Base-by-base conservation (phyloP, 495 filamentous ascomycete species). In the Astrocystis sublimbata region DNA sequence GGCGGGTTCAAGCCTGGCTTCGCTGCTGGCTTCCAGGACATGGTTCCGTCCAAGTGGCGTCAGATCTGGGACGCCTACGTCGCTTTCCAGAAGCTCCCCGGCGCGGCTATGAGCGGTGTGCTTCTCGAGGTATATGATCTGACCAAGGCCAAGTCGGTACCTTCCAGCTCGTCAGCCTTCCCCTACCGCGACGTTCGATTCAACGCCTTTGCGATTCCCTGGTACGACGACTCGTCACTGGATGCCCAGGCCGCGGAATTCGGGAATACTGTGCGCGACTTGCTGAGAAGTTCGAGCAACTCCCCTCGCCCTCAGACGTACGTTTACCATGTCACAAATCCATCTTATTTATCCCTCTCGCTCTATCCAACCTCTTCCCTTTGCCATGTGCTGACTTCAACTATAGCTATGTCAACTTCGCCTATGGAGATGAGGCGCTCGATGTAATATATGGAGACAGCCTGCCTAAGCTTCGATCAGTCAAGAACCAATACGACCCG, bases 401-500 rank as follows among this genome's bases (percentile, higher is more conserved):
- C 24, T 19, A 15, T 24, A 62, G 68, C 28, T 81, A 80, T 57
- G 59, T 78, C 55, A 78, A 76, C 51, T 80, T 76, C 60, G 73
- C 70, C 8, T 65, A 72, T 33, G 76, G 79, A 17, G 75, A 81
- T 55, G 79, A 82, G 58, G 33, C 62, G 7, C 64, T 72, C 6
- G 65, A 68, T 13, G 61, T 55, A 3, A 47, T 69, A 21, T 78
- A 76, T 47, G 66, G 73, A 2, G 67, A 59, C 12, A 65, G 66
- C 41, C 58, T 78, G 13, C 50, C 65, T 15, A 64, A 68, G n/a
- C 64, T 79, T 51, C 66, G 26, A 24, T 47, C 41, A 12, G 47
- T 79, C 53, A 76, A 78, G 71, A 51, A 61, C 38, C 57, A 61
- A 40, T 81, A 74, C 49, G 81, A 82, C 65, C 80, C 77, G 2